phyloP scores from a whole-genome alignment of 169 alveolate species.

The Toxoplasma gondii region DNA sequence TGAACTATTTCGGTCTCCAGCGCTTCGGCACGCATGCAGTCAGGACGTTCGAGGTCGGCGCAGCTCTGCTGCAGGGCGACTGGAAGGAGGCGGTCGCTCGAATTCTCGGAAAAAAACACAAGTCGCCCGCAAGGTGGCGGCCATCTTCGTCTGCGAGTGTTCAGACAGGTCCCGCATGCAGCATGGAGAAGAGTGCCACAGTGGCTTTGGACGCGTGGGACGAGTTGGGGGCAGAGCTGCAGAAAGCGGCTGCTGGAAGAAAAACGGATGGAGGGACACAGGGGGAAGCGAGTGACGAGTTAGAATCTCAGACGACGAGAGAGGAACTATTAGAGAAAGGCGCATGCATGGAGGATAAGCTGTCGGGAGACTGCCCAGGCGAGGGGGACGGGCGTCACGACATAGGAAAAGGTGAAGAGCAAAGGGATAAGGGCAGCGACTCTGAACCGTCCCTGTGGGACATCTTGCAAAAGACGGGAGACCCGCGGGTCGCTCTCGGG shows the following conservation, averaged over 20 bases:
- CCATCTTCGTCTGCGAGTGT: background rate
- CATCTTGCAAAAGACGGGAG: background rate
- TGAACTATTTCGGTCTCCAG: conserved; percentile 63
- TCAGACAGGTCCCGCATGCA: background rate
- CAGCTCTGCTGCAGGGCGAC: conserved; percentile 51
- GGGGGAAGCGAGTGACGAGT: background rate
- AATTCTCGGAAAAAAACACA: background rate
- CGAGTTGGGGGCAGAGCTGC: too few relatives aligned
- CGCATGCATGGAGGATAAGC: too few relatives aligned
- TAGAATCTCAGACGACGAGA: too few relatives aligned
- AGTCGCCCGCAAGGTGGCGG: background rate
- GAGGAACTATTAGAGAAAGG: too few relatives aligned
- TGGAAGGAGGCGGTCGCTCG: conserved; percentile 39
- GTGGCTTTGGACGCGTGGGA: too few relatives aligned
- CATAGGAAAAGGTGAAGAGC: background rate
- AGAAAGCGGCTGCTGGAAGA: too few relatives aligned
- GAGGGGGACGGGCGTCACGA: too few relatives aligned
- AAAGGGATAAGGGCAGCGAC: background rate
- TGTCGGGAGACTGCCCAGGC: too few relatives aligned
- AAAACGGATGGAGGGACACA: background rate
- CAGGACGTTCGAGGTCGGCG: conserved; percentile 55
- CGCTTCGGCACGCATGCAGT: conserved; percentile 58
- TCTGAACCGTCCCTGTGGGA: conserved; percentile 10
- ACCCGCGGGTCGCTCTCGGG: background rate
- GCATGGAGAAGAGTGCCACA: background rate